phyloP scores from a whole-genome alignment of 139 green algal species.

The Gonium pectorale region DNA sequence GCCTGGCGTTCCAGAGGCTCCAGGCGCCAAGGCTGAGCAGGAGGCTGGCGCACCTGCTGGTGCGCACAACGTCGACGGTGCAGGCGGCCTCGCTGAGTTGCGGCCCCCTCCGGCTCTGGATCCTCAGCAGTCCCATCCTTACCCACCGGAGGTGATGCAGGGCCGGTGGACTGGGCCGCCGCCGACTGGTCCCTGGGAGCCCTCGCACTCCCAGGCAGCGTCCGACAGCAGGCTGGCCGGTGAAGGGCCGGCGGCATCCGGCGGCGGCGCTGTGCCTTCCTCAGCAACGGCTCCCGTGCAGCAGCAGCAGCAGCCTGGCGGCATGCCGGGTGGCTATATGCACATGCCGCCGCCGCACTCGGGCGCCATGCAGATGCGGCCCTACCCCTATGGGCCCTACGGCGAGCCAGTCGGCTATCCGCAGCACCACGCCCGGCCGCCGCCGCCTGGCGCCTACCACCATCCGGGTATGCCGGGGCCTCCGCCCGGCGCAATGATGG shows the following conservation, averaged over 20 bases:
- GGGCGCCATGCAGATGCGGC: not conserved
- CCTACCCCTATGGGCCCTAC: constrained; percentile 8
- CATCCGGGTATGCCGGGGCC: constrained; percentile 10
- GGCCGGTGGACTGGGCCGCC: not conserved
- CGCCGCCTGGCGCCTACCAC: not conserved
- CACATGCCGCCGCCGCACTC: not conserved
- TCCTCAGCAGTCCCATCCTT: not conserved
- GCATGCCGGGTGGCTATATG: not conserved
- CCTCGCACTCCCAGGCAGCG: constrained; percentile 1
- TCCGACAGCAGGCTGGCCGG: not conserved
- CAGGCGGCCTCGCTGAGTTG: not conserved
- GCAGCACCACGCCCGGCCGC: not conserved
- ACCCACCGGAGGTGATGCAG: not conserved
- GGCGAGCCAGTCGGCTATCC: constrained; percentile 15
- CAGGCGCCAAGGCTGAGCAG: not conserved
- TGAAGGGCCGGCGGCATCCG: constrained; percentile 12
- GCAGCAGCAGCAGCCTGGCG: not conserved
- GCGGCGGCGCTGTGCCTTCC: not conserved
- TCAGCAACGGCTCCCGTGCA: not conserved
- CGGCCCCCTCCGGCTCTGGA: not conserved
- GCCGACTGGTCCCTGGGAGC: not conserved
- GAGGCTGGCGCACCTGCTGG: no score
- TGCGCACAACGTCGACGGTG: not conserved
- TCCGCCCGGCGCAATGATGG: constrained; percentile 11
- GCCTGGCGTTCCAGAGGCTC: no score